A percentile compares a stretch with the other conserved stretches of the same genome.
phyloP scores from a whole-genome alignment of 495 filamentous ascomycete genomes.

The Aeminium ludgeri region DNA sequence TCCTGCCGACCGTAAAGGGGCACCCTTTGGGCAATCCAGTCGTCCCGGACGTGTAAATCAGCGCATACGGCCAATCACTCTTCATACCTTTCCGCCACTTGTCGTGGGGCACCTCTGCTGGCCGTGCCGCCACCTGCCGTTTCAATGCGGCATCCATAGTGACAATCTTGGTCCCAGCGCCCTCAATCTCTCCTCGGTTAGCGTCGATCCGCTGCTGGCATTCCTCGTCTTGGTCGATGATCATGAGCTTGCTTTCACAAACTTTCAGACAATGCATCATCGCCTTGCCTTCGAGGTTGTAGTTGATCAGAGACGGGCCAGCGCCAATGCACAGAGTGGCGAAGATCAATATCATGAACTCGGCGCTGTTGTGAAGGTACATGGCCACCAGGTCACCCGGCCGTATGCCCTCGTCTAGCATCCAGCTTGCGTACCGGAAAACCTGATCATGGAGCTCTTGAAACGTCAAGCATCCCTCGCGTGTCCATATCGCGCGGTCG shows the following conservation, averaged over 20 bases:
- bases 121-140: slow-evolving; percentile 31
- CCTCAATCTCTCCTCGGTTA: slow-evolving; percentile 30
- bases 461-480: slow-evolving; percentile 37
- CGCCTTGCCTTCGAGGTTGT: slow-evolving; percentile 47
- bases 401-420: slow-evolving; percentile 40
- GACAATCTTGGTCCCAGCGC: slow-evolving; percentile 34
- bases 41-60: slow-evolving; percentile 31
- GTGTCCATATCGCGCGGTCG: slow-evolving; percentile 45
- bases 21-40: slow-evolving; percentile 37
- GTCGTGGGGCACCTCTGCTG: slow-evolving; percentile 34
- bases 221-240: slow-evolving; percentile 48
- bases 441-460: slow-evolving; percentile 35
- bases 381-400: slow-evolving; percentile 52
- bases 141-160: slow-evolving; percentile 33
- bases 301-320: slow-evolving; percentile 57
- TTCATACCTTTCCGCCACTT: slow-evolving; percentile 23
- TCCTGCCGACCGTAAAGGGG: neutral
- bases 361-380: slow-evolving; percentile 50
- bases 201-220: slow-evolving; percentile 40
- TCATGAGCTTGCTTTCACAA: slow-evolving; percentile 37
- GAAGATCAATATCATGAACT: slow-evolving; percentile 50
- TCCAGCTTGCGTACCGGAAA: slow-evolving; percentile 50
- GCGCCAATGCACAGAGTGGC: slow-evolving; percentile 46
- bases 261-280: slow-evolving; percentile 54
- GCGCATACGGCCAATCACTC: slow-evolving; percentile 1